Conservation (phyloP, 257 asterid genomes). For the Plantago major region DNA sequence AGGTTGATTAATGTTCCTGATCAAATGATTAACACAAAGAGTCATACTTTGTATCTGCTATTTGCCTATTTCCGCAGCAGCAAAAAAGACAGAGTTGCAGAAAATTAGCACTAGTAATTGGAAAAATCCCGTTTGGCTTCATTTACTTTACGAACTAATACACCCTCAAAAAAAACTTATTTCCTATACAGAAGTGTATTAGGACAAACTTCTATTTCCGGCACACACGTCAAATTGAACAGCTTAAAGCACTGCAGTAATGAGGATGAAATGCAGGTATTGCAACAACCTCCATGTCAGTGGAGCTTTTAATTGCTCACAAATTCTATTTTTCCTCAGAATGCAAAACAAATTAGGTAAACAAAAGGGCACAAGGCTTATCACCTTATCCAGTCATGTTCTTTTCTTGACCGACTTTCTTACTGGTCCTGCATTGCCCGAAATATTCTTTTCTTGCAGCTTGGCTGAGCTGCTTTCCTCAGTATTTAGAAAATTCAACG, state of each 20-base stretch:
- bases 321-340: not conserved
- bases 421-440: slow-evolving; percentile 17
- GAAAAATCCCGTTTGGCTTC: not conserved
- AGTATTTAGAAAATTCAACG: slow-evolving; percentile 29
- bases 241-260: not conserved
- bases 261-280: not conserved
- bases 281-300: not conserved
- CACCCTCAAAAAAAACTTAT: too few species aligned
- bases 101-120: not conserved
- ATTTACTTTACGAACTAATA: too few species aligned
- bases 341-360: not conserved
- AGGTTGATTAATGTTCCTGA: slow-evolving; percentile 11
- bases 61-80: not conserved
- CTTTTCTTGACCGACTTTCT: slow-evolving; percentile 8
- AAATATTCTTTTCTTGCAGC: slow-evolving; percentile 15
- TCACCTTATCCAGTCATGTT: slow-evolving; percentile 19
- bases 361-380: not conserved
- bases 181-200: too few species aligned
- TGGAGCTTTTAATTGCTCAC: not conserved
- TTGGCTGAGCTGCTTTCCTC: slow-evolving; percentile 28
- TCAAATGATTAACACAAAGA: not conserved
- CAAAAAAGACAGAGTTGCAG: not conserved
- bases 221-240: too few species aligned
- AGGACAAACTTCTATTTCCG: too few species aligned
- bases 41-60: not conserved